Percentiles rank a stretch among this genome's conserved stretches.
Evolutionary conservation across 2,329 filamentous ascomycete species (phyloP).

Genomic region (Rhynchosporium secalis): DNA sequence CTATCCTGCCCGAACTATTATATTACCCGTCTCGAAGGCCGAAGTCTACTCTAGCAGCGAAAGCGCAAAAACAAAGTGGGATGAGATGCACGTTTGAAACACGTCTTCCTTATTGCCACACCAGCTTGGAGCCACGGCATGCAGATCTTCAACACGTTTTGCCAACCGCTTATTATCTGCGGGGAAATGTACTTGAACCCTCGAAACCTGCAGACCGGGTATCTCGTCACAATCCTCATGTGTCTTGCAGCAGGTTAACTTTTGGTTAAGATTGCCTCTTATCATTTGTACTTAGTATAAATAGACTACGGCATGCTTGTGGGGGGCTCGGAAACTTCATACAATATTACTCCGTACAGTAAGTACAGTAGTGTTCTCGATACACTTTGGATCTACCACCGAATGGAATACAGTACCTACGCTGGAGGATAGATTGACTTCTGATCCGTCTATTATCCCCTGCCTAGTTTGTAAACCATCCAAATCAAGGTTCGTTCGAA

Average conservation of each 20-base stretch:
- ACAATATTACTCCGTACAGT: neutral
- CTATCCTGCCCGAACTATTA: neutral
- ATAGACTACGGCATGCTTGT: neutral
- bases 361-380: neutral
- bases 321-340: neutral
- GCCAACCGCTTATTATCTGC: neutral
- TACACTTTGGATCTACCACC: too few relatives aligned
- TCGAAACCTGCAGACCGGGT: neutral
- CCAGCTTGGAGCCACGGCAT: constrained; percentile 7
- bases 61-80: neutral
- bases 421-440: neutral
- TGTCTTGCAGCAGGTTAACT: constrained; percentile 1
- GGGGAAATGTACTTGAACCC: neutral
- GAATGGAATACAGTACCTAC: neutral
- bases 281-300: neutral
- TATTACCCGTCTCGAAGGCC: too few relatives aligned
- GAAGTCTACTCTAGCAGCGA: neutral
- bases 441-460: constrained; percentile 2
- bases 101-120: neutral
- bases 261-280: constrained; percentile 7
- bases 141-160: neutral
- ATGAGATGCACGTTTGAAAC: neutral
- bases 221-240: neutral
- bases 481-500: constrained; percentile 1
- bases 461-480: neutral